Conservation (phyloP, 1,284 basidiomycete genomes). For the Moniliophthora roreri region DNA sequence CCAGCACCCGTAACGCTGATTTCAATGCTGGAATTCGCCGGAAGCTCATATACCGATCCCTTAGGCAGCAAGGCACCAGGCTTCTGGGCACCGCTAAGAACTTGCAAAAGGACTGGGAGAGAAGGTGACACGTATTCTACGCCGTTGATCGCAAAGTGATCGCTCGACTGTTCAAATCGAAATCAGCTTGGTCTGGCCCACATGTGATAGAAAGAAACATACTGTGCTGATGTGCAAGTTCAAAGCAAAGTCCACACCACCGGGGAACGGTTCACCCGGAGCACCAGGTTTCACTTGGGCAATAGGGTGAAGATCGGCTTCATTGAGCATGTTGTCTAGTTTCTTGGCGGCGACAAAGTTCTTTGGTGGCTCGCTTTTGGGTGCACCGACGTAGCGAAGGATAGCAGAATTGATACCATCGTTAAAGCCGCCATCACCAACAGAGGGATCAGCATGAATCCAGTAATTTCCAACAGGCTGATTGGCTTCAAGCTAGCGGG, state of each 20-base stretch:
- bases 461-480: slow-evolving; percentile 39
- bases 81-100: slow-evolving; percentile 45
- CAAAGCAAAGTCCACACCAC: slow-evolving; percentile 35
- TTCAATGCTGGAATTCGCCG: slow-evolving; percentile 45
- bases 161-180: not conserved
- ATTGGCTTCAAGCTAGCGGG: slow-evolving; percentile 28
- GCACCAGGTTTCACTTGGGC: slow-evolving; percentile 20
- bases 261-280: slow-evolving; percentile 31
- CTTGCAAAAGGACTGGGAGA: slow-evolving; percentile 49
- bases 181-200: not conserved
- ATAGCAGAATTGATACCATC: slow-evolving; percentile 34
- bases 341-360: not conserved
- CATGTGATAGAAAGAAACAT: slow-evolving; percentile 6
- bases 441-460: slow-evolving; percentile 26
- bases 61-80: slow-evolving; percentile 43
- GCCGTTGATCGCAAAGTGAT: slow-evolving; percentile 34
- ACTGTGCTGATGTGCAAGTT: slow-evolving; percentile 27
- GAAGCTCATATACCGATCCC: slow-evolving; percentile 45
- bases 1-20: slow-evolving; percentile 36
- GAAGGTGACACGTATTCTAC: slow-evolving; percentile 35
- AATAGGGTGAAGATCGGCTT: slow-evolving; percentile 30
- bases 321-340: slow-evolving; percentile 25
- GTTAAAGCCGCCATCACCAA: slow-evolving; percentile 14
- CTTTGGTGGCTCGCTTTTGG: slow-evolving; percentile 7
- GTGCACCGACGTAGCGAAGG: slow-evolving; percentile 31